These are phyloP conservation scores for Boletus speciosus DNA, from an alignment of 768 basidiomycete genomes.

Conservation along the genomic window DNA sequence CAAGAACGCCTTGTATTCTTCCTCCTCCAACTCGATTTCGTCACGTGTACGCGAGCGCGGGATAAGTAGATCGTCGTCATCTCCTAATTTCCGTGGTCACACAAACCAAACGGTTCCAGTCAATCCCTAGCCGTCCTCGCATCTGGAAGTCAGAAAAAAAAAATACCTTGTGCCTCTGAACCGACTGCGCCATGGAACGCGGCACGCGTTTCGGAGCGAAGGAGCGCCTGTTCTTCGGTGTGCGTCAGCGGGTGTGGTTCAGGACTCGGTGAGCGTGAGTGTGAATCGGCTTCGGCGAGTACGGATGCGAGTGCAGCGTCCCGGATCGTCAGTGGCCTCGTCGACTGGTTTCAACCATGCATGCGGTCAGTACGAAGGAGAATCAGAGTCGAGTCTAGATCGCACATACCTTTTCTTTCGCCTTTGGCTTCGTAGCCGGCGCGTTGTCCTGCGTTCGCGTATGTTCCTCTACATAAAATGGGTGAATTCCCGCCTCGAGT, in stretches of 20 bases:
- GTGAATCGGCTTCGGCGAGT: slow-evolving; percentile 45
- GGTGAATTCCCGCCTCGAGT: neutral
- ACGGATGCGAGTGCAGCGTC: slow-evolving; percentile 65
- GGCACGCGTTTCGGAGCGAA: slow-evolving; percentile 79
- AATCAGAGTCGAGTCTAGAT: neutral
- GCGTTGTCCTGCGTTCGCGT: slow-evolving; percentile 35
- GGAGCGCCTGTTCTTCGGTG: slow-evolving; percentile 67
- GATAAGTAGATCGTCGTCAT: slow-evolving; percentile 66
- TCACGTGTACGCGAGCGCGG: slow-evolving; percentile 75
- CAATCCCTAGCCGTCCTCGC: neutral
- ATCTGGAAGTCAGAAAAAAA: neutral
- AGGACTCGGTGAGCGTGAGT: slow-evolving; percentile 55
- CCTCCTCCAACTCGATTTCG: slow-evolving; percentile 73
- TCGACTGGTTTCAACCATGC: slow-evolving; percentile 41
- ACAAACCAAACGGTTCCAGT: neutral
- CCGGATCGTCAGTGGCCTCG: slow-evolving; percentile 65
- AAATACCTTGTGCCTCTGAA: slow-evolving; percentile 11
- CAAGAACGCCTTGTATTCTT: slow-evolving; percentile 81
- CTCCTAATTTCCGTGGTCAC: slow-evolving; percentile 30
- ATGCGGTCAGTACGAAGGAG: neutral
- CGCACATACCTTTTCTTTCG: slow-evolving; percentile 50
- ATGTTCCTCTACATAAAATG: slow-evolving; percentile 57
- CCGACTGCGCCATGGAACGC: slow-evolving; percentile 63
- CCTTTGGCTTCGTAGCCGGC: slow-evolving; percentile 24
- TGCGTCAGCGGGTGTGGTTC: slow-evolving; percentile 59